These are phyloP conservation scores for Naganishia antarctica DNA, from an alignment of 768 basidiomycete species.

Conservation along the genomic window DNA sequence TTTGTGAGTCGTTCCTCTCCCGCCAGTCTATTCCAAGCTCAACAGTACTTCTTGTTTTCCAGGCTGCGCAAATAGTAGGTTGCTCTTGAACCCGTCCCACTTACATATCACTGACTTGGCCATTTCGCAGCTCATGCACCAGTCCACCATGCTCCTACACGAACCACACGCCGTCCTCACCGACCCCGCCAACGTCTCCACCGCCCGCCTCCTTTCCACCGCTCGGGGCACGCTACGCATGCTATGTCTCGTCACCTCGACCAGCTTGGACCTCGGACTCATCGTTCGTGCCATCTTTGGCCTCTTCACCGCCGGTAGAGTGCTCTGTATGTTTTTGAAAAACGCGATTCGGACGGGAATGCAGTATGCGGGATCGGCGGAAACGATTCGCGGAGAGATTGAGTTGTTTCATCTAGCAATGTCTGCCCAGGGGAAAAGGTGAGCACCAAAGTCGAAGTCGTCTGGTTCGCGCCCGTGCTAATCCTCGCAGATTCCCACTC, in stretches of 20 bases:
- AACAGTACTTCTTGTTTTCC: too few relatives aligned
- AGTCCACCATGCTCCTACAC: slow-evolving; percentile 23
- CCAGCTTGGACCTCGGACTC: slow-evolving; percentile 21
- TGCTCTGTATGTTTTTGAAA: slow-evolving; percentile 22
- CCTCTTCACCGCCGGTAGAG: slow-evolving; percentile 21
- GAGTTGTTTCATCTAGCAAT: slow-evolving; percentile 28
- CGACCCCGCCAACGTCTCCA: slow-evolving; percentile 22
- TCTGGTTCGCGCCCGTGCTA: not conserved
- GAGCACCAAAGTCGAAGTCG: not conserved
- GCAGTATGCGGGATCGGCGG: slow-evolving; percentile 11
- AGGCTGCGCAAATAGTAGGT: slow-evolving; percentile 26
- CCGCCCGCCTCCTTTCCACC: slow-evolving; percentile 19
- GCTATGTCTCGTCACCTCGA: slow-evolving; percentile 24
- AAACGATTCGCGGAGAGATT: slow-evolving; percentile 23
- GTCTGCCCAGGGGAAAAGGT: slow-evolving; percentile 24
- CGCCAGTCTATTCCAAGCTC: too few relatives aligned
- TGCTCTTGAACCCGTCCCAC: not conserved
- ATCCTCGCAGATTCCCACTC: slow-evolving; percentile 18
- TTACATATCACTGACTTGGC: not conserved
- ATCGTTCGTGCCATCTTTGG: slow-evolving; percentile 18
- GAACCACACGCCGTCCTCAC: slow-evolving; percentile 24
- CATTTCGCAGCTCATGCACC: slow-evolving; percentile 20
- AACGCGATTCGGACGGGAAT: slow-evolving; percentile 21
- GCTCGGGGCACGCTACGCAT: slow-evolving; percentile 26
- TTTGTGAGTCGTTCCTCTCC: slow-evolving; percentile 20